Conservation (phyloP, 2,329 filamentous ascomycete species). For the Pezicula carpinea region DNA sequence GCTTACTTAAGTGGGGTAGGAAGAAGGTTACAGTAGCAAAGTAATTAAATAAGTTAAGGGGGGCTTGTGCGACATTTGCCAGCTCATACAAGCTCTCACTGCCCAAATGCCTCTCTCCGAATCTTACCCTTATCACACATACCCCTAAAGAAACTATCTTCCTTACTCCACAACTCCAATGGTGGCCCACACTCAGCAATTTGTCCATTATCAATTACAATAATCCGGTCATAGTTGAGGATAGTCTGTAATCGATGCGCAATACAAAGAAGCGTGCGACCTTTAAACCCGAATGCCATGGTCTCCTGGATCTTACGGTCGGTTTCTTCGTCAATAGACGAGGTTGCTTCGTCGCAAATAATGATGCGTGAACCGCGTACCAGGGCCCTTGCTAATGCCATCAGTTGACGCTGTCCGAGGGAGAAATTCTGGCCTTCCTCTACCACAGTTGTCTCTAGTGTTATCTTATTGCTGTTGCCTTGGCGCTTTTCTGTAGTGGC, state of each 20-base stretch:
- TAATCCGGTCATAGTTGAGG: conserved; percentile 89
- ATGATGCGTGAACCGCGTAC: conserved; percentile 88
- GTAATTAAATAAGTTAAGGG: no score
- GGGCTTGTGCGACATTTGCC: no score
- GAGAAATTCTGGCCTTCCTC: conserved; percentile 97
- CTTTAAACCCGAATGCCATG: conserved; percentile 78
- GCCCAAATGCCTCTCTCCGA: conserved; percentile 24
- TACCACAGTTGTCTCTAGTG: conserved; percentile 76
- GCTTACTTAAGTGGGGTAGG: no score
- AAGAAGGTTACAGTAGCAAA: no score
- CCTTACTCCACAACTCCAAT: conserved; percentile 60
- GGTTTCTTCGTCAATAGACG: conserved; percentile 90
- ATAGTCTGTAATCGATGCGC: conserved; percentile 90
- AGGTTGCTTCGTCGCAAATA: conserved; percentile 94
- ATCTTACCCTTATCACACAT: conserved; percentile 63
- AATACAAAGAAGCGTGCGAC: conserved; percentile 86
- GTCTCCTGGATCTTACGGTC: conserved; percentile 92
- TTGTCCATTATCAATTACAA: conserved; percentile 85
- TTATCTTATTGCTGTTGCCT: neutral
- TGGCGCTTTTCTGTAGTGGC: neutral
- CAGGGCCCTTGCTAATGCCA: conserved; percentile 87
- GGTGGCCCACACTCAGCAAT: conserved; percentile 87
- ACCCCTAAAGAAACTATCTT: conserved; percentile 68
- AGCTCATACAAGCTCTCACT: neutral
- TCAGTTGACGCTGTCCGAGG: conserved; percentile 88